Conservation (phyloP, 2,329 filamentous ascomycete genomes). For the Penicillium hordei region DNA sequence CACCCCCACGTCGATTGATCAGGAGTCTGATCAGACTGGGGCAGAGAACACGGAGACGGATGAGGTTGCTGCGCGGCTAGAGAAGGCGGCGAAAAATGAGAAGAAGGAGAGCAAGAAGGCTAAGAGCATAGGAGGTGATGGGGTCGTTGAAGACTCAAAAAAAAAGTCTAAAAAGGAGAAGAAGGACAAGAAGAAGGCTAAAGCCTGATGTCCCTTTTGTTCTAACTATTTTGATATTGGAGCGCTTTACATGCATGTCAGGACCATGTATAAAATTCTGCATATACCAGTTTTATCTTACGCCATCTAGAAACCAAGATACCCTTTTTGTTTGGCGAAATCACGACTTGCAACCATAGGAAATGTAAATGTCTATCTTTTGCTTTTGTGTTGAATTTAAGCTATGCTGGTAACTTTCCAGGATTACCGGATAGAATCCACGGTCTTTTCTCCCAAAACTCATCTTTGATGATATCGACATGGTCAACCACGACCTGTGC, state of each 20-base stretch:
- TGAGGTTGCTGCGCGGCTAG: neutral
- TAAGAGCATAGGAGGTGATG: neutral
- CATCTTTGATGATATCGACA: conserved; percentile 90
- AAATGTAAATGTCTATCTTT: conserved; percentile 8
- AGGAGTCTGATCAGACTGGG: conserved; percentile 27
- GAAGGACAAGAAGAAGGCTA: conserved; percentile 29
- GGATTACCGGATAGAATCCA: conserved; percentile 79
- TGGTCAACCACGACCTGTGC: conserved; percentile 80
- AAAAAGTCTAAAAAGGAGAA: conserved; percentile 52
- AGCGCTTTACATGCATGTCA: conserved; percentile 5
- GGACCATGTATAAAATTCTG: conserved; percentile 17
- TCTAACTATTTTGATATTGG: conserved; percentile 1
- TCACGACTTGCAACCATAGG: conserved; percentile 3
- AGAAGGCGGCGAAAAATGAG: conserved; percentile 24
- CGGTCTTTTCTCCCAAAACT: conserved; percentile 85
- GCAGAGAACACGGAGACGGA: conserved; percentile 18
- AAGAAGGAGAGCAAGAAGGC: conserved; percentile 34
- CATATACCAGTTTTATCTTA: conserved; percentile 17
- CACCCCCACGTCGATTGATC: conserved; percentile 33
- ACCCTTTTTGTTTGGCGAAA: conserved; percentile 33
- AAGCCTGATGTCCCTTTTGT: conserved; percentile 40
- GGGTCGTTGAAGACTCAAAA: conserved; percentile 36
- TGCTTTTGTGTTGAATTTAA: conserved; percentile 5
- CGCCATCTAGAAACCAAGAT: conserved; percentile 29
- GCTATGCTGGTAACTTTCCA: conserved; percentile 62